A percentile compares a stretch with the other conserved stretches of the same genome.
Conservation (phyloP, 805 yeast species). For the Cyberlindnera amylophila region DNA sequence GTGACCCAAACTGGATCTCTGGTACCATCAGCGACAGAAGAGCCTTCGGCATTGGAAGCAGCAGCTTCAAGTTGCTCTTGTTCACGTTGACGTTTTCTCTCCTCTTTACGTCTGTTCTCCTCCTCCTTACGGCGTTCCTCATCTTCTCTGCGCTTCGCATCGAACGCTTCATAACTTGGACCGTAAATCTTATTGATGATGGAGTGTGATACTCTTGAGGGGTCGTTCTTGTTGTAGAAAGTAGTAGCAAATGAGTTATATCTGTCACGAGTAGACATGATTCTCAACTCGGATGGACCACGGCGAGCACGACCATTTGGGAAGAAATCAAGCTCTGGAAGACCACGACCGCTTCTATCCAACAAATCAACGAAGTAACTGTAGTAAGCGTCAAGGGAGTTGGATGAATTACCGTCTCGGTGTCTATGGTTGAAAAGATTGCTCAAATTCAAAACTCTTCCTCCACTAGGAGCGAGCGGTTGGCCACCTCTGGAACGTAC, state of each 20-base stretch:
- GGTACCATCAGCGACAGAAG: conserved; percentile 16
- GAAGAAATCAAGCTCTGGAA: conserved; percentile 6
- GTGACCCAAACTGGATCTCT: conserved; percentile 63
- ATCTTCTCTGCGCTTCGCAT: conserved; percentile 18
- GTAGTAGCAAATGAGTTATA: conserved; percentile 60
- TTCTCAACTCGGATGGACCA: conserved; percentile 11
- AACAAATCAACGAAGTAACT: conserved; percentile 13
- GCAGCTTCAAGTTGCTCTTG: conserved; percentile 17
- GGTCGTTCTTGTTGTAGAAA: conserved; percentile 43
- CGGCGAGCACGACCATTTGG: conserved; percentile 6
- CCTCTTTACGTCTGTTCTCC: conserved; percentile 25
- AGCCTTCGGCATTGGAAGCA: conserved; percentile 27
- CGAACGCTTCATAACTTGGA: conserved; percentile 41
- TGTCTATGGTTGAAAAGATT: conserved; percentile 3
- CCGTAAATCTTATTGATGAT: conserved; percentile 46
- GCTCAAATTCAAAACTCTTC: neutral
- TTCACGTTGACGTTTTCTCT: conserved; percentile 24
- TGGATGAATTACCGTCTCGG: neutral
- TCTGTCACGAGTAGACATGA: conserved; percentile 53
- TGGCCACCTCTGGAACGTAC: conserved; percentile 25
- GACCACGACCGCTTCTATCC: conserved; percentile 7
- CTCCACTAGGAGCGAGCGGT: conserved; percentile 8
- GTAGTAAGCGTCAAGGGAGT: conserved; percentile 9
- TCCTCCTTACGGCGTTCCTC: conserved; percentile 12
- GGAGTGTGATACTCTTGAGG: conserved; percentile 35